phyloP scores from a whole-genome alignment of 2,329 filamentous ascomycete genomes.

The Cladophialophora yegresii region DNA sequence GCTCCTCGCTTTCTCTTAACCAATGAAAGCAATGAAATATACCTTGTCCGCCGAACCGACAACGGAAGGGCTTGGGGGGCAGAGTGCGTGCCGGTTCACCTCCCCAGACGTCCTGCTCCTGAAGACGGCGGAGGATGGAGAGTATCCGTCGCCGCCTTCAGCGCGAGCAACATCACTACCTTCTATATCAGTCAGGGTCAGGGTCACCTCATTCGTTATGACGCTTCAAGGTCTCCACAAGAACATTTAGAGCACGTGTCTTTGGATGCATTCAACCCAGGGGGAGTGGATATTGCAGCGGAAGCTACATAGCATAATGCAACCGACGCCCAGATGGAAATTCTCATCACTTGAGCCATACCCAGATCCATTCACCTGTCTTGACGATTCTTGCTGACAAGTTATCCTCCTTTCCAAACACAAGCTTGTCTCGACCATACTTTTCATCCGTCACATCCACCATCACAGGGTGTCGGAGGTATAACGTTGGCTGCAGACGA shows the following conservation, averaged over 20 bases:
- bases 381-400: neutral
- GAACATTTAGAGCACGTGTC: neutral
- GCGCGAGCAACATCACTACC: neutral
- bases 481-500: neutral
- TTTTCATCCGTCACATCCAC: slow-evolving; percentile 3
- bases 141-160: neutral
- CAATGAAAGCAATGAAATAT: slow-evolving; percentile 1
- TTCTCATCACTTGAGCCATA: slow-evolving; percentile 5
- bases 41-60: neutral
- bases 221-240: neutral
- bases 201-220: slow-evolving; percentile 5
- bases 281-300: neutral
- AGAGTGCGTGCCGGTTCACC: neutral
- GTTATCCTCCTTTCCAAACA: neutral
- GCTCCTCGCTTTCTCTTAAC: neutral
- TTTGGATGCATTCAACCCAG: slow-evolving; percentile 1
- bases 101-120: neutral
- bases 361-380: slow-evolving; percentile 12
- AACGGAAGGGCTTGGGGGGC: neutral
- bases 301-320: neutral
- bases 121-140: neutral
- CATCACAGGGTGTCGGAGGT: slow-evolving; percentile 10
- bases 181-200: neutral
- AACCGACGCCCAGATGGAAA: neutral
- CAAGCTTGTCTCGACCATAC: slow-evolving; percentile 8